Conservation (phyloP, 768 basidiomycete species). For the Tubosaeta sp. region DNA sequence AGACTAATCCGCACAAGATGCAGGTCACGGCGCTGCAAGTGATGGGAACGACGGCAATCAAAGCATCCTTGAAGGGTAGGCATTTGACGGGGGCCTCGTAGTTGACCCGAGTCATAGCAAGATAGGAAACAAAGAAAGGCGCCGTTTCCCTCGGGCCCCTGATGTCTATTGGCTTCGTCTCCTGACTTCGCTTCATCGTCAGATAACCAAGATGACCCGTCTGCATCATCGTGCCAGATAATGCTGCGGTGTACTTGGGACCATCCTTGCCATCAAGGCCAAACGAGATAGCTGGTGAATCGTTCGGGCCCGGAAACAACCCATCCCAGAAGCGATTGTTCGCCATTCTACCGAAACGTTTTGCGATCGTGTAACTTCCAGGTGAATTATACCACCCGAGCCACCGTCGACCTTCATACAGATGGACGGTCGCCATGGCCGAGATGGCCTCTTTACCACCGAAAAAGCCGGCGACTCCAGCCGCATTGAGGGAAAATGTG, state of each 20-base stretch:
- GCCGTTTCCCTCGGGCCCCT: constrained; percentile 7
- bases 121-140: constrained; percentile 13
- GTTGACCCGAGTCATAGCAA: constrained; percentile 12
- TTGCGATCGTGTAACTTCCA: constrained; percentile 31
- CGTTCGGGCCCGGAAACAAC: constrained; percentile 29
- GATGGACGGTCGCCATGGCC: constrained; percentile 32
- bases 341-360: constrained; percentile 29
- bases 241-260: constrained; percentile 24
- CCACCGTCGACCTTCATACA: constrained; percentile 29
- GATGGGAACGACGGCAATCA: constrained; percentile 23
- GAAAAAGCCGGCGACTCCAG: constrained; percentile 34
- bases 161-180: neutral
- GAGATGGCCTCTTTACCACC: constrained; percentile 36
- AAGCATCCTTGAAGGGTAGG: neutral
- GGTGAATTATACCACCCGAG: constrained; percentile 36
- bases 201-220: constrained; percentile 29
- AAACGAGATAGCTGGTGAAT: constrained; percentile 23
- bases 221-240: constrained; percentile 29
- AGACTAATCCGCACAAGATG: constrained; percentile 15
- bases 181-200: constrained; percentile 16
- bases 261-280: constrained; percentile 28
- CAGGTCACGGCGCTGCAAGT: constrained; percentile 22
- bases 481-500: constrained; percentile 23
- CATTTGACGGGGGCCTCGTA: neutral
- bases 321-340: constrained; percentile 30